phyloP scores from a whole-genome alignment of 768 basidiomycete genomes.

The Brasilioporus rufonigricans region DNA sequence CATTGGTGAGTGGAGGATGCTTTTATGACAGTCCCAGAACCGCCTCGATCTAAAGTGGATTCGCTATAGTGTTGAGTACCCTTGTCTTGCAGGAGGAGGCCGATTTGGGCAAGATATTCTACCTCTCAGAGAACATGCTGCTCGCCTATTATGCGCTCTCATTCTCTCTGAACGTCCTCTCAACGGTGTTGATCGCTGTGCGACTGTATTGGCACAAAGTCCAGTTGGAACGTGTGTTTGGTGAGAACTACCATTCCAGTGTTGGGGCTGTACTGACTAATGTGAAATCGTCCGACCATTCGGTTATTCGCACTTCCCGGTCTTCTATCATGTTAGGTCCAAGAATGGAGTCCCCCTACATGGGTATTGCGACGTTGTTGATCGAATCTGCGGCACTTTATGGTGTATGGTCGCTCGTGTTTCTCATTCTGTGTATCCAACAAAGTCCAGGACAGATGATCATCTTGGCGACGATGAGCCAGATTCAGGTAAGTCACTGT shows the following conservation, averaged over 20 bases:
- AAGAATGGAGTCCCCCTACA: conserved; percentile 18
- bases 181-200: conserved; percentile 20
- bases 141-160: conserved; percentile 25
- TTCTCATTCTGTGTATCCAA: conserved; percentile 18
- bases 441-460: conserved; percentile 16
- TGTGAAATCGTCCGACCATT: background rate
- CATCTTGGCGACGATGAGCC: conserved; percentile 22
- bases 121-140: conserved; percentile 21
- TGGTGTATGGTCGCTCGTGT: conserved; percentile 23
- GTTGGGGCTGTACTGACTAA: background rate
- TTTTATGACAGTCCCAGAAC: too few species aligned
- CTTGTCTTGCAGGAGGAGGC: conserved; percentile 20
- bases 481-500: conserved; percentile 19
- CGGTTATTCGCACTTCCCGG: too few species aligned
- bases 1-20: conserved; percentile 15
- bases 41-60: background rate
- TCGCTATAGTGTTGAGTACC: conserved; percentile 19
- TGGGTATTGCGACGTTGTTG: conserved; percentile 20
- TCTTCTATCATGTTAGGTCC: conserved; percentile 7
- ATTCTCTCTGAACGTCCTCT: conserved; percentile 23
- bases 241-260: conserved; percentile 12
- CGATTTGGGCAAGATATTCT: conserved; percentile 16
- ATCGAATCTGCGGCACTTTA: conserved; percentile 27
- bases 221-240: conserved; percentile 23
- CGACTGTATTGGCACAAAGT: conserved; percentile 27